A percentile compares a stretch with the other conserved stretches of the same genome.
These are phyloP conservation scores for Chlorella sp. DNA, from an alignment of 139 green algal genomes.

Conservation along the genomic window DNA sequence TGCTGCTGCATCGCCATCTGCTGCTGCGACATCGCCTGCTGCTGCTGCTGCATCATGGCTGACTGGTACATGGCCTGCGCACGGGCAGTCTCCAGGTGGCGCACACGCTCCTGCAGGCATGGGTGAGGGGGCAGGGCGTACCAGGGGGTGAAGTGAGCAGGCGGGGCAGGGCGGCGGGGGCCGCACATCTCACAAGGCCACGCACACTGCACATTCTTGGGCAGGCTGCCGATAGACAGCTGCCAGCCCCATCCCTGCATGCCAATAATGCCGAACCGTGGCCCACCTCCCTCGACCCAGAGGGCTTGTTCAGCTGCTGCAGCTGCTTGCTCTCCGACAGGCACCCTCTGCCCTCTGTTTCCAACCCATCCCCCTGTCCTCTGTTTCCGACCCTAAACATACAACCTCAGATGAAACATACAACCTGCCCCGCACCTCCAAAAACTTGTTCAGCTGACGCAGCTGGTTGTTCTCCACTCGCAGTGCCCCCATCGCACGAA, in stretches of 20 bases:
- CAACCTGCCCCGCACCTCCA: slow-evolving; percentile 53
- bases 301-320: background rate
- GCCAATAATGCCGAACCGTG: too few species aligned
- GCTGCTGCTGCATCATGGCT: slow-evolving; percentile 39
- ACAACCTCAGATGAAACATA: background rate
- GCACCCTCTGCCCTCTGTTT: too few species aligned
- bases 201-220: background rate
- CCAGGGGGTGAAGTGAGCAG: too few species aligned
- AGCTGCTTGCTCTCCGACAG: too few species aligned
- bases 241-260: too few species aligned
- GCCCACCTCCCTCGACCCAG: too few species aligned
- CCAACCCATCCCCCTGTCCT: background rate
- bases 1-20: slow-evolving; percentile 25
- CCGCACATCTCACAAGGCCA: background rate
- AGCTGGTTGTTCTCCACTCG: slow-evolving; percentile 69
- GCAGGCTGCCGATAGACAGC: background rate
- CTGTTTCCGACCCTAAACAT: background rate
- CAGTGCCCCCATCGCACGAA: slow-evolving; percentile 57
- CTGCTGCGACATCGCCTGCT: slow-evolving; percentile 35
- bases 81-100: slow-evolving; percentile 30
- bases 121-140: background rate
- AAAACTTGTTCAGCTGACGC: slow-evolving; percentile 70
- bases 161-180: background rate
- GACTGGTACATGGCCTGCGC: slow-evolving; percentile 54
- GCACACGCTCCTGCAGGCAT: slow-evolving; percentile 29